Evolutionary conservation across 805 yeast genomes (phyloP), one percentile per base, ranked within the genome.

Genomic region (Teunomyces funiuensis): DNA sequence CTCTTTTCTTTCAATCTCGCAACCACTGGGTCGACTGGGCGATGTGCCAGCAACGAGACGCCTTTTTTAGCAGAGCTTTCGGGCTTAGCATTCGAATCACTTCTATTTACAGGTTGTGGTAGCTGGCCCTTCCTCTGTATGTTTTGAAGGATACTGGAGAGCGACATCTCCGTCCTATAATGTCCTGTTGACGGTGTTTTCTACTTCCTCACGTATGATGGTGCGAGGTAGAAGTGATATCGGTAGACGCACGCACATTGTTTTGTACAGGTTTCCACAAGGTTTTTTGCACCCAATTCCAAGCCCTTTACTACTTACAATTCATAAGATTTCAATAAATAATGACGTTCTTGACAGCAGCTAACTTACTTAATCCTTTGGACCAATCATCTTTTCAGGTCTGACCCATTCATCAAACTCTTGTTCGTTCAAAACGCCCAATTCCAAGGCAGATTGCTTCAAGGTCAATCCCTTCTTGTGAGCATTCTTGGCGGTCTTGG

Each of bases 321-420:
- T n/a, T n/a, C 28, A 10, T n/a, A 16, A 11, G 26, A 10, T 31
- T 22, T 10, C 25, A 20, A 37, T 27, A 28, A 27, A 37, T 28
- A 37, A 26, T 31, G 22, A 9, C 8, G 17, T n/a, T 34, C 28
- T 20, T 6, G 23, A 14, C 18, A 31, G 23, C n/a, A 28, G 10
- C 30, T 19, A 17, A 6, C 25, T n/a, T 11, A 10, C 29, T 17
- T 61, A 67, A 51, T 69, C 71, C 61, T 85, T 84, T 60, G 99
- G 98, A 49, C 97, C 96, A 71, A 93, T 83, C 99, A 93, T 93
- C 62, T 86, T 79, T 76, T 93, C 98, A 52, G 99, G 99, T 66
- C 87, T 82, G 54, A 93, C 99, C 95, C 96, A 91, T 69, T 88
- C 77, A 66, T 90, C 95, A 57, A 93, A 93, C 73, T 93, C 96